Evolutionary conservation across 345 rosid genomes (phyloP).

Genomic region (Abelmoschus esculentus): DNA sequence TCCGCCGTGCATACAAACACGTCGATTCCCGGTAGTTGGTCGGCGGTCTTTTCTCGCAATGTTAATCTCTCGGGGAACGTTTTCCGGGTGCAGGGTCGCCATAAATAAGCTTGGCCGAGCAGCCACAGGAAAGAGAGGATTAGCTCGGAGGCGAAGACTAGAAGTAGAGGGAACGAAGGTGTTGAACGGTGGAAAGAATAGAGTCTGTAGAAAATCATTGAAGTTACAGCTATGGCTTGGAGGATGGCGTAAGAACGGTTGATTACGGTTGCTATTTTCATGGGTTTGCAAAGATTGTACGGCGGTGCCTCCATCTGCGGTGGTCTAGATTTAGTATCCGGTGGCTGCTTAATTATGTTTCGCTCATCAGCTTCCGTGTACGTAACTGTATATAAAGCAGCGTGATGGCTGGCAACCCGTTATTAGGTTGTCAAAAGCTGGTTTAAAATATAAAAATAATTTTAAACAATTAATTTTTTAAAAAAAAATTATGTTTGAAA

Average conservation of each 20-base stretch:
- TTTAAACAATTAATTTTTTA: too few species aligned
- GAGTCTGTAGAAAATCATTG: constrained; percentile 21
- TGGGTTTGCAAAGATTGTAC: constrained; percentile 16
- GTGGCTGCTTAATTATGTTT: not conserved
- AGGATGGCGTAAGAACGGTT: constrained; percentile 23
- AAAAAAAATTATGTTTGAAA: too few species aligned
- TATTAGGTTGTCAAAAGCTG: too few species aligned
- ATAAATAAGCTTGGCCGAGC: constrained; percentile 28
- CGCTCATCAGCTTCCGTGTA: not conserved
- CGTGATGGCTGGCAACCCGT: too few species aligned
- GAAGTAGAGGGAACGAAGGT: constrained; percentile 3
- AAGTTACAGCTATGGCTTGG: constrained; percentile 23
- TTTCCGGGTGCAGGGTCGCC: constrained; percentile 27
- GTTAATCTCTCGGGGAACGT: constrained; percentile 27
- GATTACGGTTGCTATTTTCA: constrained; percentile 15
- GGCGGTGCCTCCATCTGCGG: constrained; percentile 17
- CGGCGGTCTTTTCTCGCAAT: not conserved
- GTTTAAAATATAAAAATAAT: too few species aligned
- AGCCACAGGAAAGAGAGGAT: constrained; percentile 33
- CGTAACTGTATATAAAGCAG: not conserved
- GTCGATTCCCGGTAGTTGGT: constrained; percentile 34
- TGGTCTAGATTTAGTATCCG: not conserved
- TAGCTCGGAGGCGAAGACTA: constrained; percentile 22
- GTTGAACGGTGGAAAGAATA: constrained; percentile 9
- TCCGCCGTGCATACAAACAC: constrained; percentile 49